These are phyloP conservation scores for Zygotorulaspora danielsina DNA, from an alignment of 805 yeast genomes.

Conservation along the genomic window DNA sequence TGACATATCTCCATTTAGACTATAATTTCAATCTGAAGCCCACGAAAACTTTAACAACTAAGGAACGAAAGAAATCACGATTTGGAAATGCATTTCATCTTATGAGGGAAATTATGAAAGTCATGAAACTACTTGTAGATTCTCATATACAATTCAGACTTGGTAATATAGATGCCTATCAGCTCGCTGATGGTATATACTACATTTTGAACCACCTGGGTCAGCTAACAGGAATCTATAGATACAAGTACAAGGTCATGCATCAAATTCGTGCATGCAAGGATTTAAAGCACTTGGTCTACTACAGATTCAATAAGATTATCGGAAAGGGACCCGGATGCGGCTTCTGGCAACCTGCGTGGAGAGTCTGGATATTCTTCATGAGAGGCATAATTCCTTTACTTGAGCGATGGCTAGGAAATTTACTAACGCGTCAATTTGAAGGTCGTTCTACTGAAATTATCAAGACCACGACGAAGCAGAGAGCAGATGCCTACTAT, in stretches of 20 bases:
- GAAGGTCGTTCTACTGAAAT: slow-evolving; percentile 94
- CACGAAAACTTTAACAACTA: slow-evolving; percentile 91
- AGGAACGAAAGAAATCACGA: slow-evolving; percentile 91
- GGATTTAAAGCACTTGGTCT: slow-evolving; percentile 89
- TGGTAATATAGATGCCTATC: slow-evolving; percentile 89
- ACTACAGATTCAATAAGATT: slow-evolving; percentile 73
- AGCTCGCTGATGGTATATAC: slow-evolving; percentile 90
- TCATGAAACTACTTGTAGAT: slow-evolving; percentile 84
- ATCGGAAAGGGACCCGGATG: slow-evolving; percentile 98
- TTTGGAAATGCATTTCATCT: slow-evolving; percentile 96
- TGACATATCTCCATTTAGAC: slow-evolving; percentile 89
- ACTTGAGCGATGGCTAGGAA: slow-evolving; percentile 92
- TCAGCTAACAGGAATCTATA: slow-evolving; percentile 90
- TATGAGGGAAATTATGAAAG: slow-evolving; percentile 80
- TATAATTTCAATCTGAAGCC: slow-evolving; percentile 95
- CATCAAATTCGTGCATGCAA: slow-evolving; percentile 95
- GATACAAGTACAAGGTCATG: slow-evolving; percentile 97
- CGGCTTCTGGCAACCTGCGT: slow-evolving; percentile 99
- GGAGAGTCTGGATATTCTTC: slow-evolving; percentile 95
- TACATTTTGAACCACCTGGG: slow-evolving; percentile 91
- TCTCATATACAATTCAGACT: slow-evolving; percentile 87
- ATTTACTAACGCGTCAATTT: slow-evolving; percentile 84
- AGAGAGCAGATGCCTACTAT: slow-evolving; percentile 89
- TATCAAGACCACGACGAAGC: slow-evolving; percentile 92
- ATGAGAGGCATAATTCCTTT: slow-evolving; percentile 88